Evolutionary conservation across 2,329 filamentous ascomycete genomes (phyloP).

Genomic region (Fusarium armeniacum): DNA sequence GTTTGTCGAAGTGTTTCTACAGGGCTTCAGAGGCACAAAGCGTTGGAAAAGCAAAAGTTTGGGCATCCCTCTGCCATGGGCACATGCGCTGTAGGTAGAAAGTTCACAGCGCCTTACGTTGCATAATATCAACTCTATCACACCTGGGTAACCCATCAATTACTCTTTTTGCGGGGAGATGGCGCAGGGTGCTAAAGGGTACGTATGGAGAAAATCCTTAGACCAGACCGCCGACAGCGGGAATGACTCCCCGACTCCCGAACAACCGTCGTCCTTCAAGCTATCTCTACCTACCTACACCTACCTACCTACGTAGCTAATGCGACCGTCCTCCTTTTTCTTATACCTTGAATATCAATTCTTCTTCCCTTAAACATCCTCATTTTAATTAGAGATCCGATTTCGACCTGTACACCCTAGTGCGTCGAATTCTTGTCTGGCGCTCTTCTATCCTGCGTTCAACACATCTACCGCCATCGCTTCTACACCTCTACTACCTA

Average conservation of each 20-base stretch:
- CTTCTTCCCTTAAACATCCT: constrained; percentile 22
- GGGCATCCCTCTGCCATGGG: constrained; percentile 1
- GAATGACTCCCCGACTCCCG: constrained; percentile 51
- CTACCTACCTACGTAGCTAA: constrained; percentile 25
- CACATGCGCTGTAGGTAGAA: constrained; percentile 1
- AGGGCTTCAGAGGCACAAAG: constrained; percentile 1
- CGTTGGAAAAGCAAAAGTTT: constrained; percentile 24
- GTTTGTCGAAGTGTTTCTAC: neutral
- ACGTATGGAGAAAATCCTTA: constrained; percentile 19
- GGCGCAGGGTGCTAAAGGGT: constrained; percentile 2
- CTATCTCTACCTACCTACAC: constrained; percentile 5
- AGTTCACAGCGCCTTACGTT: constrained; percentile 11
- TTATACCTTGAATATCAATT: constrained; percentile 20
- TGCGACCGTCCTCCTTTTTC: constrained; percentile 25
- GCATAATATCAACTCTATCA: neutral
- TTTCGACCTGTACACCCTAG: constrained; percentile 2
- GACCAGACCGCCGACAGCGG: constrained; percentile 48
- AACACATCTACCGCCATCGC: constrained; percentile 17
- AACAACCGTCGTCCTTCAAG: constrained; percentile 28
- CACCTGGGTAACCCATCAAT: neutral
- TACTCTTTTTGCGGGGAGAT: constrained; percentile 32
- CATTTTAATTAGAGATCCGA: constrained; percentile 6
- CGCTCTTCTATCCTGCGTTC: constrained; percentile 8
- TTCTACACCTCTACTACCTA: neutral
- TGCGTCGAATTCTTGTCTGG: constrained; percentile 5